These are phyloP conservation scores for Phlebopus sp. DNA, from an alignment of 1,284 basidiomycete species.

Conservation along the genomic window DNA sequence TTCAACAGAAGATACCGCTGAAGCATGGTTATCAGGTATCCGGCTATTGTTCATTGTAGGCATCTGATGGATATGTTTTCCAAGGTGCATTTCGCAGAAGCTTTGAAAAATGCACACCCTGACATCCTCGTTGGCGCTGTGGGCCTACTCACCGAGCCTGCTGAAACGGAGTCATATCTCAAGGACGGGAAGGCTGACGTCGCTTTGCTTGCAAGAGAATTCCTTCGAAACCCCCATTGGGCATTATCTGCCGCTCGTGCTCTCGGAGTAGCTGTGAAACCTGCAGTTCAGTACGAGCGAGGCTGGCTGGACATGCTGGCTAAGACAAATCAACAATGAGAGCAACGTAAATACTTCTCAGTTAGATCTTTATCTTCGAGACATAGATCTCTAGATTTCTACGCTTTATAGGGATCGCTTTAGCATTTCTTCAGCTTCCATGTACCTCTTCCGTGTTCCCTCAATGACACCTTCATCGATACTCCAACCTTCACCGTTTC, in stretches of 20 bases:
- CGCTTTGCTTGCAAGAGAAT: constrained; percentile 64
- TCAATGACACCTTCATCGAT: constrained; percentile 76
- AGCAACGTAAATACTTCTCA: constrained; percentile 6
- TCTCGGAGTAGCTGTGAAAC: constrained; percentile 56
- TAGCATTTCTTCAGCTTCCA: constrained; percentile 73
- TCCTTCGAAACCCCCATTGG: constrained; percentile 61
- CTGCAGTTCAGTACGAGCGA: constrained; percentile 65
- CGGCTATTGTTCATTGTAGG: neutral
- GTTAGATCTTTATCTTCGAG: neutral
- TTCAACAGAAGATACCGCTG: constrained; percentile 54
- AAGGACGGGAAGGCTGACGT: constrained; percentile 67
- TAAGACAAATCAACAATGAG: constrained; percentile 14
- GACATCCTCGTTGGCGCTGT: constrained; percentile 61
- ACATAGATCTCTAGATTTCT: neutral
- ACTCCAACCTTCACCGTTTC: constrained; percentile 67
- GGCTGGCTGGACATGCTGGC: constrained; percentile 53
- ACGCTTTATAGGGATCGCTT: constrained; percentile 26
- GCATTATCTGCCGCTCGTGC: constrained; percentile 50
- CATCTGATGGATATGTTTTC: neutral
- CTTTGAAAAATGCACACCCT: constrained; percentile 62
- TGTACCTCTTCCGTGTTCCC: constrained; percentile 77
- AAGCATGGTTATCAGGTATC: constrained; percentile 65
- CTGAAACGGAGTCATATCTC: constrained; percentile 66
- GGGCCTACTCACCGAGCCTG: constrained; percentile 68
- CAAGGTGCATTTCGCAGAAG: constrained; percentile 69